Evolutionary conservation across 2,329 filamentous ascomycete species (phyloP), one percentile per base, ranked within the genome.

Genomic region (Tolypocladium endophyticum): DNA sequence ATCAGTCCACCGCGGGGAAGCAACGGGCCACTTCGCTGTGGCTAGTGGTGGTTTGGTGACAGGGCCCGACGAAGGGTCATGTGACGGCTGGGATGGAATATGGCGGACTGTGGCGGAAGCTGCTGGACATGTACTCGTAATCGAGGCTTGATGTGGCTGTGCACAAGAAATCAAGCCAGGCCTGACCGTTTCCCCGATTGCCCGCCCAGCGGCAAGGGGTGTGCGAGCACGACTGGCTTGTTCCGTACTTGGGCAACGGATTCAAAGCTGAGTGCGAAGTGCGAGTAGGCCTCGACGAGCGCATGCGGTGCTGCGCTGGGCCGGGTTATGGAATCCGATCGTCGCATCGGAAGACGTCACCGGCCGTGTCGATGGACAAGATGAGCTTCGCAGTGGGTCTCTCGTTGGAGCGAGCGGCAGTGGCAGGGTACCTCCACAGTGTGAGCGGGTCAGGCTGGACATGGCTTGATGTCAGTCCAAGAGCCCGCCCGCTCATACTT

Each of bases 81-180:
- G 67, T 68, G 68, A 68, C 63, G 53, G 23, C 55, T 38, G 38
- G 36, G 59, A 56, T 64, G 61, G 61, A 64, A 61, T 55, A 28
- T 55, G 38, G 58, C 55, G 60, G 61, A 65, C 58, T 67, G 68
- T 70, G 68, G 68, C 67, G 63, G 66, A 67, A 64, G 36, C 54
- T 54, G 56, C 47, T 60, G 25, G 41, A 20, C 38, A 14, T 23
- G 36, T 28, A 14, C 23, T 43, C 54, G 33, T 56, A 25, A 33
- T 14, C 55, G 38, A 41, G 55, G 55, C 25, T 43, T n/a, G 38
- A 20, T 45, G 60, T 69, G 68, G 68, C 68, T 68, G 68, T 65
- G 68, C 61, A 58, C 28, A 20, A 30, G 45, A 28, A 30, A 9
- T 3, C 47, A n/a, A 33, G 18, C 47, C 50, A 23, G 50, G 12